These are phyloP conservation scores for Magnaporthales sp. DNA, from an alignment of 2,329 filamentous ascomycete genomes.

Conservation along the genomic window DNA sequence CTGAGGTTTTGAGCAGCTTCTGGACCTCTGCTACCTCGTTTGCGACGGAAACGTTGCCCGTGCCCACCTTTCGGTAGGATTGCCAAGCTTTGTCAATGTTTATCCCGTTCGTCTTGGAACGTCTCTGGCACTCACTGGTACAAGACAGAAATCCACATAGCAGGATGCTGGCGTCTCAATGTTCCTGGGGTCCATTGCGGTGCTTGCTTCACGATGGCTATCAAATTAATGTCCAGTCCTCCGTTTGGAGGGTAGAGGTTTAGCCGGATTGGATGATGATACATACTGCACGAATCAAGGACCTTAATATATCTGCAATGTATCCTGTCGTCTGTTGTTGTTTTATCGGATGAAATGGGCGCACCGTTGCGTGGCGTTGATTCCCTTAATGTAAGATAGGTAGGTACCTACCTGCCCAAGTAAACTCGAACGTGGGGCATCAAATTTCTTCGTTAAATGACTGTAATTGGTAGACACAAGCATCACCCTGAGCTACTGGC, in stretches of 20 bases:
- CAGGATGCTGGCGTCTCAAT: slow-evolving; percentile 63
- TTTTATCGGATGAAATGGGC: not conserved
- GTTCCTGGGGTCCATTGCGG: slow-evolving; percentile 31
- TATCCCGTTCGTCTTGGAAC: too few species aligned
- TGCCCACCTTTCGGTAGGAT: slow-evolving; percentile 57
- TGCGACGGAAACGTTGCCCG: slow-evolving; percentile 64
- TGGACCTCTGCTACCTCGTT: slow-evolving; percentile 86
- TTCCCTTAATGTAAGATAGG: not conserved
- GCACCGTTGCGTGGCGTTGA: not conserved
- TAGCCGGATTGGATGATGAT: too few species aligned
- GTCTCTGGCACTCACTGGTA: slow-evolving; percentile 50
- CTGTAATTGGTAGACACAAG: too few species aligned
- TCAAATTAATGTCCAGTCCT: not conserved
- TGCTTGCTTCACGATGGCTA: not conserved
- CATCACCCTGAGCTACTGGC: too few species aligned
- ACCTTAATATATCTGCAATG: not conserved
- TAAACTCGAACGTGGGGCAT: not conserved
- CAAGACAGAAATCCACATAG: slow-evolving; percentile 85
- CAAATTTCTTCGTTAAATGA: too few species aligned
- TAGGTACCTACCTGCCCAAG: too few species aligned
- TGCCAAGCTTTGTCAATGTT: not conserved
- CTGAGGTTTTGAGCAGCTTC: slow-evolving; percentile 70
- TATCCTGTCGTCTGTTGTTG: not conserved
- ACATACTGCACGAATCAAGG: not conserved
- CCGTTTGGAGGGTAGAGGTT: not conserved